Base-by-base conservation (phyloP, 768 basidiomycete species). In the Crassisporium funariophilum region DNA sequence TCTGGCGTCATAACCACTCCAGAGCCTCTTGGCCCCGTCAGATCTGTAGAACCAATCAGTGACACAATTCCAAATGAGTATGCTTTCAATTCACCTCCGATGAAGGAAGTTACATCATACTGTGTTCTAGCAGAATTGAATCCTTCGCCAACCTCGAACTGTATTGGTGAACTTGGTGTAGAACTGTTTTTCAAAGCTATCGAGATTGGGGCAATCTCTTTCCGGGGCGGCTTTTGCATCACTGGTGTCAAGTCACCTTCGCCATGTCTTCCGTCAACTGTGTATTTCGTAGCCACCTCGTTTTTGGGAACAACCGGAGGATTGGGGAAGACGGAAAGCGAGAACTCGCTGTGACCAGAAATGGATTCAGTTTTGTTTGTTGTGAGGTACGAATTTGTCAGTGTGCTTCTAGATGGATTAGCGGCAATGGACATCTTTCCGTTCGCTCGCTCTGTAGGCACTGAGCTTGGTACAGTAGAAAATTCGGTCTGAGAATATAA, bases 101-200 rank as follows among this genome's bases (percentile, higher is more conserved):
- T 85, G 58, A 88, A 88, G 1, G 86, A 88, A 12, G 86, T 88
- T 15, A 88, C 83, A 47, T 88, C 86, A 56, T 81, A 86, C 47
- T 77, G 79, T 0, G 76, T 83, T 11, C 69, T 80, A 9, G 58
- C 64, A n/a, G 81, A 79, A 35, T 70, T 65, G 38, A 64, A 58
- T 45, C 67, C 62, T 16, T 52, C 43, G 34, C 46, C 12, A 37
- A 48, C 31, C 11, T 47, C 50, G 37, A 40, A 36, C 33, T 50
- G 53, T 29, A 54, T 51, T 8, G 55, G 50, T n/a, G 52, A 57
- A 21, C 49, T 47, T 27, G 45, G 50, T 17, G 44, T 34, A 5
- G 53, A n/a, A n/a, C 39, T 9, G 38, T 17, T 29, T 25, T 41
- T 23, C 34, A 44, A 29, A 44, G 25, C 41, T 17, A 43, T 36